Evolutionary conservation across 2,329 filamentous ascomycete species (phyloP).

Genomic region (Xylaria sp.): DNA sequence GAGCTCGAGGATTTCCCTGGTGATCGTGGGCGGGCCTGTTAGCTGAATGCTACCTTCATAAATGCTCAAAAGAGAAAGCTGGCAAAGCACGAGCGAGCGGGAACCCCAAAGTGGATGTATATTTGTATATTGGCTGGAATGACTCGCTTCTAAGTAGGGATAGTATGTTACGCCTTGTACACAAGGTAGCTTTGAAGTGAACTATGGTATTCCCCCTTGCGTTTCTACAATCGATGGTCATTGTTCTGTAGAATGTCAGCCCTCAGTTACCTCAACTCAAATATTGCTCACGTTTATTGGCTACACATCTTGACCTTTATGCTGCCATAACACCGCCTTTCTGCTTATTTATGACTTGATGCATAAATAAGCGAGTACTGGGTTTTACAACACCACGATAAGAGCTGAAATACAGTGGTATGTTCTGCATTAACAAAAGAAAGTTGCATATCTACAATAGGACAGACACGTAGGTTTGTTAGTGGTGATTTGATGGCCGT

Average conservation of each 20-base stretch:
- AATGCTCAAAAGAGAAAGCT: background rate
- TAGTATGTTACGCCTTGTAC: slow-evolving; percentile 1
- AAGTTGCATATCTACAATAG: slow-evolving; percentile 30
- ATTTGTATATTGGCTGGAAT: slow-evolving; percentile 17
- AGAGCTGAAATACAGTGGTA: background rate
- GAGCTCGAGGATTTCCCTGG: background rate
- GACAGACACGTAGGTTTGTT: slow-evolving; percentile 20
- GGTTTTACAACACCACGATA: background rate
- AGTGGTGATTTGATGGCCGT: slow-evolving; percentile 17
- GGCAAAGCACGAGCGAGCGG: background rate
- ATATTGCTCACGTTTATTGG: too few relatives aligned
- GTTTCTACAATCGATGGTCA: too few relatives aligned
- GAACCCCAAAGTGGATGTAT: background rate
- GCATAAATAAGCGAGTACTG: too few relatives aligned
- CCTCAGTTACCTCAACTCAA: too few relatives aligned
- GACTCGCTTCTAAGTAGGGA: slow-evolving; percentile 8
- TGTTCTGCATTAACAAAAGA: slow-evolving; percentile 26
- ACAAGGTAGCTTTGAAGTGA: background rate
- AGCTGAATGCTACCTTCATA: background rate
- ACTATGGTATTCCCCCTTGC: too few relatives aligned
- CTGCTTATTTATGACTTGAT: too few relatives aligned
- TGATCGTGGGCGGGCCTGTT: background rate
- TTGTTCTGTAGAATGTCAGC: too few relatives aligned
- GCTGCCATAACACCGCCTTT: too few relatives aligned
- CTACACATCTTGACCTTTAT: too few relatives aligned